A percentile compares a stretch with the other conserved stretches of the same genome.
phyloP scores from a whole-genome alignment of 2,329 filamentous ascomycete genomes.

The Paraconiothyrium brasiliense region DNA sequence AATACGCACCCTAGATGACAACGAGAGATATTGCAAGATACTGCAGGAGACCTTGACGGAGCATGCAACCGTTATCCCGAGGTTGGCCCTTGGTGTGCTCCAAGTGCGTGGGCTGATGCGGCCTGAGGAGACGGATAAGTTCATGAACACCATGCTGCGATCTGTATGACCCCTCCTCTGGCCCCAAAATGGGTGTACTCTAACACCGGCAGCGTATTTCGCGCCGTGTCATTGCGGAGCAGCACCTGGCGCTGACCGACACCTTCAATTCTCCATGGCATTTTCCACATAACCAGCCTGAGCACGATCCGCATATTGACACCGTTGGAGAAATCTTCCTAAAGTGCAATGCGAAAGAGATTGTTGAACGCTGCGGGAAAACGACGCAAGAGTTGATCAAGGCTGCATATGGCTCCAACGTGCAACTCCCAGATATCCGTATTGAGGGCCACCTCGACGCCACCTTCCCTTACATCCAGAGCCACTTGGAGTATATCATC shows the following conservation, averaged over 20 bases:
- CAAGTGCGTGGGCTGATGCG: conserved; percentile 87
- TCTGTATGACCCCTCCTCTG: conserved; percentile 68
- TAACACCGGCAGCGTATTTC: conserved; percentile 76
- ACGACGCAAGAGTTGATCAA: conserved; percentile 78
- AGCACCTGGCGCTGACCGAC: conserved; percentile 93
- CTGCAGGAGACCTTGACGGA: conserved; percentile 83
- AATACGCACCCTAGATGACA: conserved; percentile 86
- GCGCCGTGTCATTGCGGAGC: conserved; percentile 94
- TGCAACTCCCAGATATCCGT: conserved; percentile 79
- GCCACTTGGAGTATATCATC: conserved; percentile 95
- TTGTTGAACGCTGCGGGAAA: conserved; percentile 82
- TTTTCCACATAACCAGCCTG: conserved; percentile 77
- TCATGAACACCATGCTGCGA: conserved; percentile 93
- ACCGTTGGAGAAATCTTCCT: conserved; percentile 97
- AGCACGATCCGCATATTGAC: conserved; percentile 71
- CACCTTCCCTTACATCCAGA: conserved; percentile 95
- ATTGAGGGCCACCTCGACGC: conserved; percentile 87
- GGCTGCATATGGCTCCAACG: conserved; percentile 76
- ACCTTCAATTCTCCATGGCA: conserved; percentile 93
- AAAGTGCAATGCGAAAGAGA: conserved; percentile 88
- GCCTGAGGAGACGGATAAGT: conserved; percentile 82
- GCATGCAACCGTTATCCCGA: conserved; percentile 92
- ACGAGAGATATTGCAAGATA: conserved; percentile 83
- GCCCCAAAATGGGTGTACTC: neutral
- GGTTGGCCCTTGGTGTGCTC: conserved; percentile 91